Evolutionary conservation across 257 asterid species (phyloP).

Genomic region (Solanum lycopersicoides): DNA sequence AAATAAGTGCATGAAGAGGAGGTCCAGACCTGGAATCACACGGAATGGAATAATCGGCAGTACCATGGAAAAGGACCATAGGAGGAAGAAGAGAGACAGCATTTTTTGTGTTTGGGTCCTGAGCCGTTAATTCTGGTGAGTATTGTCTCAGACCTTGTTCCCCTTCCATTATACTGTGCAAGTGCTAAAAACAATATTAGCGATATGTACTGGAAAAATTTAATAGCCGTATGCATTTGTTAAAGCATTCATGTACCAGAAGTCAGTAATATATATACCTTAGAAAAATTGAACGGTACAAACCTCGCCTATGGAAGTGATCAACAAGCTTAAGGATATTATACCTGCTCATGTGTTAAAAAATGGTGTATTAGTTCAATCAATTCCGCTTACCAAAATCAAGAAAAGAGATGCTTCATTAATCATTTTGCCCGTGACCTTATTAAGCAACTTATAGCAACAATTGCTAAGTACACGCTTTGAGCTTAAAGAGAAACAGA

Average conservation of each 20-base stretch:
- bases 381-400: background rate
- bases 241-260: background rate
- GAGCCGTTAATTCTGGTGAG: conserved; percentile 77
- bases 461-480: background rate
- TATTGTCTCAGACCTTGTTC: conserved; percentile 61
- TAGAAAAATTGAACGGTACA: conserved; percentile 62
- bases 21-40: conserved; percentile 56
- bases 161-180: conserved; percentile 90
- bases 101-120: conserved; percentile 41
- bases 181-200: background rate
- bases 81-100: conserved; percentile 80
- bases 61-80: conserved; percentile 78
- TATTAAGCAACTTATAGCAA: background rate
- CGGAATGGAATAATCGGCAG: conserved; percentile 91
- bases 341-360: conserved; percentile 41
- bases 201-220: background rate
- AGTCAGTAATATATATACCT: conserved; percentile 32
- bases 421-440: background rate
- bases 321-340: conserved; percentile 62
- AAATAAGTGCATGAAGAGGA: background rate
- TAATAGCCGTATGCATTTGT: background rate
- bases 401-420: background rate
- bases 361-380: background rate
- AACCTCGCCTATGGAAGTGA: conserved; percentile 72
- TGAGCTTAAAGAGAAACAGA: background rate